These are phyloP conservation scores for Iodosphaeria phyllophila DNA, from an alignment of 2,329 filamentous ascomycete genomes.

Conservation along the genomic window DNA sequence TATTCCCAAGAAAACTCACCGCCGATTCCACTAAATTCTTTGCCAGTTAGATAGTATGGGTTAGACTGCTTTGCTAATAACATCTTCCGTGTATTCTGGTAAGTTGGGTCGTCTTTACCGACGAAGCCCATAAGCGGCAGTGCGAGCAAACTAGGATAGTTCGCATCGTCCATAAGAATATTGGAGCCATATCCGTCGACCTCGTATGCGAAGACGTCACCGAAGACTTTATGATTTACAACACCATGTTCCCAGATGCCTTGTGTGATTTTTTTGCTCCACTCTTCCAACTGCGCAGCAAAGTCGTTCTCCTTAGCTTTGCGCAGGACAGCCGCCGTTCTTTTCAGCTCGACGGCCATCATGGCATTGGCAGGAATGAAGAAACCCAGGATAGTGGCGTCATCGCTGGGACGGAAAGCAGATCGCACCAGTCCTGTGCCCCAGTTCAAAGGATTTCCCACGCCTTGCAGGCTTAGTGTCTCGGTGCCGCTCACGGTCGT, in stretches of 20 bases:
- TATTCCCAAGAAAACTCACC: too few relatives aligned
- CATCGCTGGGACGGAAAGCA: slow-evolving; percentile 87
- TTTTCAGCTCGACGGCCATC: slow-evolving; percentile 77
- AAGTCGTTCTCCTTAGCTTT: slow-evolving; percentile 34
- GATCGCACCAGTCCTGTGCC: slow-evolving; percentile 77
- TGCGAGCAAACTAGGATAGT: slow-evolving; percentile 64
- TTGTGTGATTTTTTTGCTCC: slow-evolving; percentile 44
- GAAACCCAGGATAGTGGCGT: slow-evolving; percentile 85
- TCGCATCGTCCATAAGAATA: slow-evolving; percentile 80
- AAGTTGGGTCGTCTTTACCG: slow-evolving; percentile 43
- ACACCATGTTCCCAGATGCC: slow-evolving; percentile 78
- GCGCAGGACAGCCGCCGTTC: slow-evolving; percentile 51
- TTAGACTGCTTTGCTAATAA: slow-evolving; percentile 60
- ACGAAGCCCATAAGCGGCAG: slow-evolving; percentile 66
- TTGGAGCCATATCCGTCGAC: slow-evolving; percentile 72
- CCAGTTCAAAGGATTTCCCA: slow-evolving; percentile 78
- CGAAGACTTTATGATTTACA: slow-evolving; percentile 54
- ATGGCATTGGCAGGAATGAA: slow-evolving; percentile 93
- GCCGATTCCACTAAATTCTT: slow-evolving; percentile 71
- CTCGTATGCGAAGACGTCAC: slow-evolving; percentile 70
- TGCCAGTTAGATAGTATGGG: slow-evolving; percentile 70
- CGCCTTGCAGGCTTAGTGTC: slow-evolving; percentile 62
- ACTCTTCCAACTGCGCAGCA: slow-evolving; percentile 35
- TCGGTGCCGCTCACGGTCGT: slow-evolving; percentile 70
- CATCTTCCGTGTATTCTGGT: slow-evolving; percentile 71